Evolutionary conservation across 805 yeast genomes (phyloP).

Genomic region (Candida montana): DNA sequence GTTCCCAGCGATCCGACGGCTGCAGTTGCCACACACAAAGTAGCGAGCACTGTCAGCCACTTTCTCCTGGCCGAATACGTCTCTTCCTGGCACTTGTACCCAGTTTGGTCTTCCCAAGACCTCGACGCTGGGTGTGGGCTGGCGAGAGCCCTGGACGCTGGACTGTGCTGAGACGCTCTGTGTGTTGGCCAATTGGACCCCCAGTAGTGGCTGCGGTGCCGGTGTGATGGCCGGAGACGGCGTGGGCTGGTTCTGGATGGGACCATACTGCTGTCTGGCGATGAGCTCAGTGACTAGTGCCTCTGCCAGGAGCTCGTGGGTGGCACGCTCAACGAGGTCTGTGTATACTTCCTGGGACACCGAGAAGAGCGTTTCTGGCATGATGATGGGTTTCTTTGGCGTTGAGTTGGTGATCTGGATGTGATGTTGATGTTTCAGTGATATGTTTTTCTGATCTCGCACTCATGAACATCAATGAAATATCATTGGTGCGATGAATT

Average conservation of each 20-base stretch:
- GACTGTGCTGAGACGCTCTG: neutral
- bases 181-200: neutral
- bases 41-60: constrained; percentile 49
- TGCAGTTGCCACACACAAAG: constrained; percentile 77
- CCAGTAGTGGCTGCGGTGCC: neutral
- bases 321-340: constrained; percentile 7
- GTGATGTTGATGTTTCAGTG: neutral
- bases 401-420: neutral
- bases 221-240: constrained; percentile 4
- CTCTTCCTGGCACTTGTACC: constrained; percentile 24
- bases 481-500: too few relatives aligned
- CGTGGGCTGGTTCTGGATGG: constrained; percentile 2
- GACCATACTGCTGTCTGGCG: constrained; percentile 5
- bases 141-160: constrained; percentile 7
- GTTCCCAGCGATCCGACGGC: constrained; percentile 81
- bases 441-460: too few relatives aligned
- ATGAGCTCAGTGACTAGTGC: constrained; percentile 5
- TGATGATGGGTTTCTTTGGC: neutral
- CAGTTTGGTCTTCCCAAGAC: constrained; percentile 15
- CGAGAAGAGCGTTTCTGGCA: constrained; percentile 6
- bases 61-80: constrained; percentile 48
- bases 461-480: too few relatives aligned
- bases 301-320: constrained; percentile 7
- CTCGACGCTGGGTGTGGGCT: constrained; percentile 18
- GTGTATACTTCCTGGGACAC: constrained; percentile 5